Percentiles rank a stretch among this genome's conserved stretches.
Evolutionary conservation across 2,329 filamentous ascomycete genomes (phyloP).

Genomic region (Aplosporella prunicola): DNA sequence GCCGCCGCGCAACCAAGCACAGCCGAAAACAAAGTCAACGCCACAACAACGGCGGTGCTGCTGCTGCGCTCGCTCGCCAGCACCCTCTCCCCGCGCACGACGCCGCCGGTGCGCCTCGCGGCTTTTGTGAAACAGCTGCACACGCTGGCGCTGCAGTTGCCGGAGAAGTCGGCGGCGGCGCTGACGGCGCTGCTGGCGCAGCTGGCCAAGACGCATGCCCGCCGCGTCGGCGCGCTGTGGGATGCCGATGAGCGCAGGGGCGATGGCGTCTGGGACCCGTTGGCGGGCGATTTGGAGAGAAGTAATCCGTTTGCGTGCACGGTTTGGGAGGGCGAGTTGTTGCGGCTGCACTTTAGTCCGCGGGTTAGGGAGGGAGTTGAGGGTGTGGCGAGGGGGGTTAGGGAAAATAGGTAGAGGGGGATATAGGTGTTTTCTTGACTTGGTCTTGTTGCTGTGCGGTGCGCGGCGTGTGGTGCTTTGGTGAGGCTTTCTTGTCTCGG

Average conservation of each 20-base stretch:
- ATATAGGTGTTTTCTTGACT: neutral
- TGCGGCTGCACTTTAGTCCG: conserved; percentile 78
- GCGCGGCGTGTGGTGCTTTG: no score
- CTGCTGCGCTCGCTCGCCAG: conserved; percentile 78
- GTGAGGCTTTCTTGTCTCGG: no score
- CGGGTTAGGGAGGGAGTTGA: conserved; percentile 65
- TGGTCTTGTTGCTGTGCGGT: no score
- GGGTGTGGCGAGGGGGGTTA: conserved; percentile 20
- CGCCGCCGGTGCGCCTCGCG: conserved; percentile 76
- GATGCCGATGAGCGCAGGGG: conserved; percentile 88
- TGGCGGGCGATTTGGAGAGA: conserved; percentile 64
- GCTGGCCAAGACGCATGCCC: conserved; percentile 70
- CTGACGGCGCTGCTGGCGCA: conserved; percentile 68
- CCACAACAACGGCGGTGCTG: conserved; percentile 88
- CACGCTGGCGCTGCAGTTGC: conserved; percentile 70
- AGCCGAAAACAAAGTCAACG: conserved; percentile 67
- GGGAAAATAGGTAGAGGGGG: conserved; percentile 1
- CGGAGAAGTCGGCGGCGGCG: conserved; percentile 79
- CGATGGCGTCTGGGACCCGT: conserved; percentile 74
- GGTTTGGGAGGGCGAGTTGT: conserved; percentile 85
- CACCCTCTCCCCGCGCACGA: conserved; percentile 60
- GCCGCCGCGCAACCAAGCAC: conserved; percentile 27
- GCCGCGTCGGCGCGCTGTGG: conserved; percentile 80
- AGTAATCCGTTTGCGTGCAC: conserved; percentile 87
- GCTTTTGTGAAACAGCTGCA: conserved; percentile 90